These are phyloP conservation scores for Ophiostoma fasciatum DNA, from an alignment of 2,329 filamentous ascomycete species.

Conservation along the genomic window DNA sequence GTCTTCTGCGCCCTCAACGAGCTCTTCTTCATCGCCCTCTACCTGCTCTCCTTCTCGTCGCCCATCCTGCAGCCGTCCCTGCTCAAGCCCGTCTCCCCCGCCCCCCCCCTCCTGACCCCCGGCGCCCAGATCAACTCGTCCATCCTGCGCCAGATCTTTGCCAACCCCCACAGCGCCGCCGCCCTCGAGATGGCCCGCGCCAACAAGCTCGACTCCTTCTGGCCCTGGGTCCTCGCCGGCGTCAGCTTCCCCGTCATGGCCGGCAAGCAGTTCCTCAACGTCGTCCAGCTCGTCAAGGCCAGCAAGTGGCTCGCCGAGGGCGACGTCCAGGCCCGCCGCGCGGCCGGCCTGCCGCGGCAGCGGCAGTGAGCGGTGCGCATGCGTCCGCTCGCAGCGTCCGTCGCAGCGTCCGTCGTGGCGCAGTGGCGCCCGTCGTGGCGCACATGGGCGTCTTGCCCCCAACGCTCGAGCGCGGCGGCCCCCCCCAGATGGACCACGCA, in stretches of 20 bases:
- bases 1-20: conserved; percentile 83
- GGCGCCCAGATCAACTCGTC: conserved; percentile 57
- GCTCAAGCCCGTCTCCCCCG: conserved; percentile 40
- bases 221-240: conserved; percentile 67
- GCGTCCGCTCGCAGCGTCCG: neutral
- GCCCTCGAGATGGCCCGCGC: conserved; percentile 84
- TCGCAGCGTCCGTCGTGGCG: no score
- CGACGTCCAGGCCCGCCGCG: conserved; percentile 53
- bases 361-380: neutral
- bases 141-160: conserved; percentile 60
- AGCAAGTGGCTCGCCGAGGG: conserved; percentile 85
- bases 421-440: no score
- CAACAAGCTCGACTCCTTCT: conserved; percentile 57
- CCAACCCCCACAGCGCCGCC: conserved; percentile 80
- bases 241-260: conserved; percentile 78
- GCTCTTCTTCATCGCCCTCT: conserved; percentile 94
- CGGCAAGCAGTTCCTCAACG: conserved; percentile 84
- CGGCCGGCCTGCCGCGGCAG: conserved; percentile 34
- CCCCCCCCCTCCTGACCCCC: conserved; percentile 40
- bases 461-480: no score
- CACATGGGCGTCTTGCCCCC: no score
- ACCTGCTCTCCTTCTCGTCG: conserved; percentile 92
- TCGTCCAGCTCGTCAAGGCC: conserved; percentile 87
- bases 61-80: conserved; percentile 79
- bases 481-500: no score